A percentile compares a stretch with the other conserved stretches of the same genome.
Evolutionary conservation across 2,329 filamentous ascomycete species (phyloP).

Genomic region (Colletotrichum sp.): DNA sequence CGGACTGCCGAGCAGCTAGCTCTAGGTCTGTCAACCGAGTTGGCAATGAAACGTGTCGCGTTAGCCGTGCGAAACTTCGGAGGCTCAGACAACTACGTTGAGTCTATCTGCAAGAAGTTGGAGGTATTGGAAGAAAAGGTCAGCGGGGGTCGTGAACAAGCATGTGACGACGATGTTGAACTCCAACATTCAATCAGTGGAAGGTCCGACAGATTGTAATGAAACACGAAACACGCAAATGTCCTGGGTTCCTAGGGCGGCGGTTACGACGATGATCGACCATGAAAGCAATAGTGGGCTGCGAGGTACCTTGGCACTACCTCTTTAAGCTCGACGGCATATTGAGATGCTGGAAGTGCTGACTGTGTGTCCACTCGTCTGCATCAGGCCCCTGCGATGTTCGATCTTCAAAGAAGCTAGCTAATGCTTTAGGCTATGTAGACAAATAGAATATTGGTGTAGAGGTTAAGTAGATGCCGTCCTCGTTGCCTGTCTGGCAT

Average conservation of each 20-base stretch:
- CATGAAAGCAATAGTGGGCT: background rate
- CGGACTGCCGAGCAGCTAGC: background rate
- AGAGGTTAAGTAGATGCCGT: too few relatives aligned
- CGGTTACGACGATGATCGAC: background rate
- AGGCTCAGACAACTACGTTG: background rate
- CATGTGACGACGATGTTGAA: rapidly evolving
- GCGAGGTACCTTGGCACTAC: background rate
- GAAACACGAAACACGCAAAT: background rate
- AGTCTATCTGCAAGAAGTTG: background rate
- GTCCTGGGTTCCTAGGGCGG: rapidly evolving
- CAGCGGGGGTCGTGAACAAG: background rate
- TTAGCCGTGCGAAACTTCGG: background rate
- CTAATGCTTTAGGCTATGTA: background rate
- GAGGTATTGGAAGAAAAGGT: background rate
- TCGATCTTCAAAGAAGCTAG: background rate
- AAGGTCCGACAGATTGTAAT: background rate
- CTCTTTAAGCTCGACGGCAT: background rate
- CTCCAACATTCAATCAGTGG: rapidly evolving
- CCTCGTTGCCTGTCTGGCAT: background rate
- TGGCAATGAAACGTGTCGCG: background rate
- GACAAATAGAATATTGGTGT: background rate
- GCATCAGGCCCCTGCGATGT: background rate
- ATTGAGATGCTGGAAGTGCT: background rate
- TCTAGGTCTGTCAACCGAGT: background rate
- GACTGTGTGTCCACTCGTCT: background rate